Percentiles rank a stretch among this genome's conserved stretches.
phyloP scores from a whole-genome alignment of 345 rosid genomes.

The Gossypium thurberi region DNA sequence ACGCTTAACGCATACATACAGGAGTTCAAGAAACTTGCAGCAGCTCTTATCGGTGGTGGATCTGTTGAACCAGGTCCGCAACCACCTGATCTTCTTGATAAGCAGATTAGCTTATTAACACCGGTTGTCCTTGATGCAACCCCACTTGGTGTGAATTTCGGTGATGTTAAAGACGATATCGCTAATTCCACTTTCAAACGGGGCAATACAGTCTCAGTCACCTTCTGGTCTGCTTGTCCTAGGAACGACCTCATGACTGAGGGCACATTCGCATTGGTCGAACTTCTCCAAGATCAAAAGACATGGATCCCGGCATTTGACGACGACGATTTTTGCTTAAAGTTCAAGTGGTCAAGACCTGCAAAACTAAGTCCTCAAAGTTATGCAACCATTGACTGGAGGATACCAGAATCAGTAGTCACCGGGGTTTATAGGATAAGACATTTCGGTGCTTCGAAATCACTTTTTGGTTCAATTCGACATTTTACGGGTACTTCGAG shows the following conservation, averaged over 20 bases:
- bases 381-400: conserved; percentile 68
- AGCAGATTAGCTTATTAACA: conserved; percentile 64
- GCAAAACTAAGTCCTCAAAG: conserved; percentile 54
- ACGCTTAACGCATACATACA: conserved; percentile 77
- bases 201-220: conserved; percentile 49
- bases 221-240: conserved; percentile 90
- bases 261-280: conserved; percentile 81
- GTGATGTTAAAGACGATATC: conserved; percentile 63
- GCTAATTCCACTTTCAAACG: conserved; percentile 57
- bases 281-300: conserved; percentile 45
- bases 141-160: conserved; percentile 52
- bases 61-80: conserved; percentile 45
- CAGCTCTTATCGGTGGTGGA: conserved; percentile 43
- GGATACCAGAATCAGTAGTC: conserved; percentile 49
- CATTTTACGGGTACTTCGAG: conserved; percentile 77
- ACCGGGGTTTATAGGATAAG: conserved; percentile 67
- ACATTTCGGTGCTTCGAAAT: conserved; percentile 82
- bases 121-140: conserved; percentile 68
- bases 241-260: conserved; percentile 86
- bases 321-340: conserved; percentile 78
- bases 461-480: conserved; percentile 48
- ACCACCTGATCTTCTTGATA: conserved; percentile 66
- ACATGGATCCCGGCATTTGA: conserved; percentile 70
- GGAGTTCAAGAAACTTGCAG: conserved; percentile 76
- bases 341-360: conserved; percentile 81